Base-by-base conservation (phyloP, 2,329 filamentous ascomycete genomes). In the Claviceps sp. region DNA sequence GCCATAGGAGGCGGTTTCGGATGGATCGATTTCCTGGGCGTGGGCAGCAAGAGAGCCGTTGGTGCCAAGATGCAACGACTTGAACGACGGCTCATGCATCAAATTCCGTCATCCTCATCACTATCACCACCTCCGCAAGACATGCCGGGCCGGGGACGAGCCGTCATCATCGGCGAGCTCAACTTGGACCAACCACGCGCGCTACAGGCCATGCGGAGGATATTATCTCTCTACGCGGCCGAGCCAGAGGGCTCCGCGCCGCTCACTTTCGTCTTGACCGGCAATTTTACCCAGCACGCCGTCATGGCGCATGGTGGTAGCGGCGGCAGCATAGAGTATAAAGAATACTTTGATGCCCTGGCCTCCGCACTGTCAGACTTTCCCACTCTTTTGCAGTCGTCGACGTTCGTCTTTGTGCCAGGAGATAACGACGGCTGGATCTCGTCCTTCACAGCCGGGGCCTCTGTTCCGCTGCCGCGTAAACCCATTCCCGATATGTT, bases 361-460 rank as follows among this genome's bases (percentile, higher is more conserved):
- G 91, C 93, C 3, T 82, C 84, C 2, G 77, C 88, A 1, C 76
- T 98, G 5, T 76, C 87, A 7, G 89, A 97, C 58, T 97, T 89
- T 62, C 88, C 89, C 3, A 75, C 78, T 1, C 76, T 98, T 14
- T 77, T 97, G 44, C 84, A 85, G 52, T 78, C 79, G 26, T 84
- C 87, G 5, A 91, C 87, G 0, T 95, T 97, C 65, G 74, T 95
- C 36, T 95, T 98, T 63, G 86, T 97, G 0, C 93, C 93, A 0
- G 93, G 93, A 34, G 91, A 97, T 68, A 95, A 96, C 64, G 93
- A 98, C 65, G 90, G 88, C n/a, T 98, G 93, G 93, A 81, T 85
- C 5, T 95, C 89, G 0, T 79, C 89, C 2, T 95, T 95, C 64
- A 81, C 81, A 1, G 84, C 82, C 2, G 88, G 88, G 4, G 84